Conservation (phyloP, 768 basidiomycete species). For the Tricholoma hemisulphureum region DNA sequence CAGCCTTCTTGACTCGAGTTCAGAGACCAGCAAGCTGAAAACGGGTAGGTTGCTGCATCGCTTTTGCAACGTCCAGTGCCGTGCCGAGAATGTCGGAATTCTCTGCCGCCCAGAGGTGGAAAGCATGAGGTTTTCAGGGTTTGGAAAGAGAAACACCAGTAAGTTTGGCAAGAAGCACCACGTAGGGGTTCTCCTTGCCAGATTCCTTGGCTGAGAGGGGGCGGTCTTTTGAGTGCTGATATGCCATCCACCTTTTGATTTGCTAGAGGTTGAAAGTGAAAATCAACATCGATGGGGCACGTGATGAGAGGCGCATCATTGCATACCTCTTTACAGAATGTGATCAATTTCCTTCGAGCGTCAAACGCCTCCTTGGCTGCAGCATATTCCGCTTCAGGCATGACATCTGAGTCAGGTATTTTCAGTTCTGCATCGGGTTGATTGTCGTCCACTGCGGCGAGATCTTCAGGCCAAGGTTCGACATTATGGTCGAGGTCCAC, state of each 20-base stretch:
- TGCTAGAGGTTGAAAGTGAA: no score
- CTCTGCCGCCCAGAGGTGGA: background rate
- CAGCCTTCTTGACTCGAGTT: background rate
- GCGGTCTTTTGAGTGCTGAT: conserved; percentile 16
- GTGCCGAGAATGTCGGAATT: background rate
- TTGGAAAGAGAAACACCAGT: conserved; percentile 21
- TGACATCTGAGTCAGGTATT: conserved; percentile 1
- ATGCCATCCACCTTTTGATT: conserved; percentile 16
- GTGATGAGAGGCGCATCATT: background rate
- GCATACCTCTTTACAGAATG: background rate
- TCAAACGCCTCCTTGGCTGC: background rate
- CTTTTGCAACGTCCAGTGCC: background rate
- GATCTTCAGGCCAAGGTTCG: background rate
- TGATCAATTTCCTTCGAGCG: background rate
- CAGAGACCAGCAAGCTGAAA: background rate
- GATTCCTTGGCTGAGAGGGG: conserved; percentile 1
- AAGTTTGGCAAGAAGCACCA: conserved; percentile 22
- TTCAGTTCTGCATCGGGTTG: background rate
- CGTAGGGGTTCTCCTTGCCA: conserved; percentile 7
- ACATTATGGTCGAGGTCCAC: no score
- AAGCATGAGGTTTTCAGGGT: background rate
- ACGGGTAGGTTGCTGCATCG: background rate
- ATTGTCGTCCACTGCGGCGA: conserved; percentile 6
- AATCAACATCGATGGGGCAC: no score
- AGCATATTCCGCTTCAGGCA: conserved; percentile 1